Base-by-base conservation (phyloP, 140 eudicot genomes). In the Ambrosia hybrid region DNA sequence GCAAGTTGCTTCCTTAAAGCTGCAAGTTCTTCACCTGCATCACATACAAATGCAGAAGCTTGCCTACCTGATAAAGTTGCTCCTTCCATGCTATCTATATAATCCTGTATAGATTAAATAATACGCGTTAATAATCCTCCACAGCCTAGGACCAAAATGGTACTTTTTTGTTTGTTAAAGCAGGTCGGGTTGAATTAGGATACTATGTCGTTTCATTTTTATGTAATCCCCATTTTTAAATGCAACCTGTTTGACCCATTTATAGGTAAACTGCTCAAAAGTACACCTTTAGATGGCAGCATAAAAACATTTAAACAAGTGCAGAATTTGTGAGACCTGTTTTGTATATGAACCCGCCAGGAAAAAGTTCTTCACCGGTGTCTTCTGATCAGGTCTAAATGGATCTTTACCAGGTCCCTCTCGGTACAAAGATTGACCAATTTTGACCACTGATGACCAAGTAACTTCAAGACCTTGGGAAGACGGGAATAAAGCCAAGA, bases 351-450 rank as follows among this genome's bases (percentile, higher is more conserved):
- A 93, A 39, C 98, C 98, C 49, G 98, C 93, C 21, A 93, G 91
- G 87, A 90, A 93, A 89, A 93, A 93, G 71, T 90, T 93, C 78
- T 76, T 82, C 59, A 90, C 82, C 3, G 98, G 97, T 39, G 98
- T 93, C 89, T 82, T 89, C 85, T 93, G 98, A 77, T 93, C 96
- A n/a, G 98, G 98, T 72, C 98, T 85, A 67, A 93, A 93, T 39
- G 98, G 98, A 71, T 93, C 98, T 79, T 90, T 90, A 78, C 98
- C 97, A 2, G 98, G 98, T 60, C 84, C 98, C 81, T 93, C 97
- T 21, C 97, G 97, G 34, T 93, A 93, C 64, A 93, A 57, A 33
- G 98, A 93, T 80, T 93, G 97, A 36, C 82, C 98, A 45, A 93
- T 87, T 71, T 93, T 93, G 69, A 93, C 98, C 45, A 93, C 98